These are phyloP conservation scores for Colletotrichum shisoi DNA, from an alignment of 2,329 filamentous ascomycete species.

Conservation along the genomic window DNA sequence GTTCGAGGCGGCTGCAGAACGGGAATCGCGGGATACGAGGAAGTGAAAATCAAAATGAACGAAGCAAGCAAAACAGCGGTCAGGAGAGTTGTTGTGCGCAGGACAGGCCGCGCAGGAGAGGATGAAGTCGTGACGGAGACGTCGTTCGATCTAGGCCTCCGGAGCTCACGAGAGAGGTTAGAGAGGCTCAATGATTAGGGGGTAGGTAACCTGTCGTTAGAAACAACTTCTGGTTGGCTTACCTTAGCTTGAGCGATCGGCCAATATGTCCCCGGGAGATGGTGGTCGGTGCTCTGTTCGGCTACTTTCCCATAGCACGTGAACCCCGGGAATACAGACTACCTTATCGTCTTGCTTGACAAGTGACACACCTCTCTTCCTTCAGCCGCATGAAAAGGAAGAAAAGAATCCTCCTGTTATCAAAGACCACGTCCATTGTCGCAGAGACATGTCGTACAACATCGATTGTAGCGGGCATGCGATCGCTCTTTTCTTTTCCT, in stretches of 20 bases:
- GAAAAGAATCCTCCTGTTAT: background rate
- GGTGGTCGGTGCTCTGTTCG: background rate
- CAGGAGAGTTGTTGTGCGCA: conserved; percentile 1
- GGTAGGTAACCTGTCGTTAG: conserved; percentile 29
- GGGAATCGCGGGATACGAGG: conserved; percentile 6
- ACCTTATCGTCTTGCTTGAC: background rate
- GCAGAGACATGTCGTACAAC: background rate
- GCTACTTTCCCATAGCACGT: background rate
- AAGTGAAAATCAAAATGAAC: conserved; percentile 5
- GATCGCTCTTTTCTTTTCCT: background rate
- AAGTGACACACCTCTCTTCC: background rate
- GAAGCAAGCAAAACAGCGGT: conserved; percentile 15
- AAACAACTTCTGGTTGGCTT: conserved; percentile 3
- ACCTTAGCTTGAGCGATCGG: conserved; percentile 18
- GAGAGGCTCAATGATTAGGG: conserved; percentile 25
- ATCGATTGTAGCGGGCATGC: background rate
- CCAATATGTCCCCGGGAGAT: background rate
- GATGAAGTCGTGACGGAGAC: conserved; percentile 14
- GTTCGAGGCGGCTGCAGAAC: conserved; percentile 8
- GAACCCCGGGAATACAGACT: background rate
- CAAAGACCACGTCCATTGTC: background rate
- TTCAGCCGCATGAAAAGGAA: background rate
- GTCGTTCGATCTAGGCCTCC: conserved; percentile 12
- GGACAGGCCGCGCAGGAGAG: background rate
- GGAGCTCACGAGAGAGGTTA: conserved; percentile 4